A percentile compares a stretch with the other conserved stretches of the same genome.
Evolutionary conservation across 1,284 basidiomycete species (phyloP).

Genomic region (Austroboletus olivaceoglutinosus): DNA sequence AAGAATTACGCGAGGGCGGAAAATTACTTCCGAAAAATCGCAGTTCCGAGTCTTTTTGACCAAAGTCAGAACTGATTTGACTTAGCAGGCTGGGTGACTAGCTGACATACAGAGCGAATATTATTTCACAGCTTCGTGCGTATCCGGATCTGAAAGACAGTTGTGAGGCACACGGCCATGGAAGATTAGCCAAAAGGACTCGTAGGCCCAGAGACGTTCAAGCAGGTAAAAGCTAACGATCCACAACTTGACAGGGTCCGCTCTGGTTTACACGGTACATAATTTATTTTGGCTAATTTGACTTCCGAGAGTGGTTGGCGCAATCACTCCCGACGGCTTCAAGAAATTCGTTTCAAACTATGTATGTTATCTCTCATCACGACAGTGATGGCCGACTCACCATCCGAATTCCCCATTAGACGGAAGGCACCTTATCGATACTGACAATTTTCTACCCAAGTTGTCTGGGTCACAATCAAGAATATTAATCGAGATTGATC

Average conservation of each 20-base stretch:
- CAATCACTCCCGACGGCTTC: background rate
- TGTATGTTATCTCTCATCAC: background rate
- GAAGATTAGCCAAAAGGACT: constrained; percentile 8
- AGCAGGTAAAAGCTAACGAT: background rate
- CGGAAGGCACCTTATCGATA: no score
- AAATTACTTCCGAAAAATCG: background rate
- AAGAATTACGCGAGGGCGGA: background rate
- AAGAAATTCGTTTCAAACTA: background rate
- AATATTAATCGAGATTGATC: background rate
- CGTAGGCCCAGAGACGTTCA: background rate
- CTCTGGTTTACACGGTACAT: background rate
- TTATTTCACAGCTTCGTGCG: background rate
- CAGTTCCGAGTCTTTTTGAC: no score
- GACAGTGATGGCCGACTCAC: background rate
- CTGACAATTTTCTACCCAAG: background rate
- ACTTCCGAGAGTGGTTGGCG: background rate
- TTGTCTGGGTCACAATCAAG: background rate
- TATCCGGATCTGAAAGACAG: constrained; percentile 9
- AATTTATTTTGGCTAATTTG: background rate
- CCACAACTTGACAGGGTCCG: background rate
- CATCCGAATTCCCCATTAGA: no score
- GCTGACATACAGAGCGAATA: background rate
- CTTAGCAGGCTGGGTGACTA: no score
- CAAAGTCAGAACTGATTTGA: no score
- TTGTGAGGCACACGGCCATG: constrained; percentile 28